Evolutionary conservation across 2,329 filamentous ascomycete genomes (phyloP), one percentile per base, ranked within the genome.

Genomic region (Beauveria medogensis): DNA sequence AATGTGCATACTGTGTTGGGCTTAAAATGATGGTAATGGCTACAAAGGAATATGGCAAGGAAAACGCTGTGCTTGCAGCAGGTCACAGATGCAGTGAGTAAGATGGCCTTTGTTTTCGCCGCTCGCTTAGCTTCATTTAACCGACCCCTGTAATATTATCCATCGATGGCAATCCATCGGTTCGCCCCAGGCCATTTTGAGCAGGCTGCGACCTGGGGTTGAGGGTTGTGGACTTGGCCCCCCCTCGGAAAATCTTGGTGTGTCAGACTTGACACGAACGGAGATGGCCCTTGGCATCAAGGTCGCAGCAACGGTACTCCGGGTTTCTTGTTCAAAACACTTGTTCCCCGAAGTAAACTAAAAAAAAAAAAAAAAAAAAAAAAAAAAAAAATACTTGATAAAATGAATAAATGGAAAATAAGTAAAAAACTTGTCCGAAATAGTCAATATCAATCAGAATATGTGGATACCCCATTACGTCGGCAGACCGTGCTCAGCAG

Each of bases 261-360:
- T 59, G 18, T 59, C 56, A 59, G 56, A 59, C 48, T 46, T 51
- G 56, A 59, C 26, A 59, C 56, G 24, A 10, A 37, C 9, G 24
- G 24, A 40, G 46, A 53, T 40, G 30, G 47, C 56, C 56, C 18
- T n/a, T 37, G 12, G 10, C 40, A 30, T 46, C 4, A 40, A 20
- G n/a, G 22, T 26, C 22, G 55, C 44, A 22, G 34, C 47, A 16
- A 34, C 37, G 47, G 18, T 10, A 26, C 47, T 59, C 47, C 48
- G 46, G 40, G 56, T 52, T 53, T 46, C 56, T 28, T 53, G 48
- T 59, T 14, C 20, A 46, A 59, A 59, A 59, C 56, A 53, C 56
- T 48, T 50, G 24, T 41, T 30, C 55, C 44, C 55, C 20, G 28
- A 22, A 24, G 5, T 10, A 41, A 40, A 54, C 12, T 3, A 12